These are phyloP conservation scores for Mortierella sp. DNA, from an alignment of 371 early-diverging fungal genomes.

Conservation along the genomic window DNA sequence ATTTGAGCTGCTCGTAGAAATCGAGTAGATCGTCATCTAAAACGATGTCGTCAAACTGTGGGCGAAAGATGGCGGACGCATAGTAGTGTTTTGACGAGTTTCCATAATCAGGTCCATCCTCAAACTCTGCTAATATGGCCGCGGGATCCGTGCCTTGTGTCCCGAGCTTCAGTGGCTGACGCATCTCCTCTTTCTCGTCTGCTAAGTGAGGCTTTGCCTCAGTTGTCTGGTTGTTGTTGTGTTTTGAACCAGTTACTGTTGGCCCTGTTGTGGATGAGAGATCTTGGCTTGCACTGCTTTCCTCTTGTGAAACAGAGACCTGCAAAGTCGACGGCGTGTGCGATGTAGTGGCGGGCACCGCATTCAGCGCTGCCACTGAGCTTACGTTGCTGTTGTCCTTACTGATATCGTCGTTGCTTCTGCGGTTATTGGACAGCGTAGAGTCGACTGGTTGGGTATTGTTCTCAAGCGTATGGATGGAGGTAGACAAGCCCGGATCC, in stretches of 20 bases:
- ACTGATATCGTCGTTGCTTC: too few relatives aligned
- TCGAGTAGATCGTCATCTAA: conserved; percentile 51
- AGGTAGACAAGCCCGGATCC: background rate
- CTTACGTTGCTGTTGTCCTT: too few relatives aligned
- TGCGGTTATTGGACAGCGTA: too few relatives aligned
- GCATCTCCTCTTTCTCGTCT: background rate
- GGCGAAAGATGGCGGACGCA: conserved; percentile 44
- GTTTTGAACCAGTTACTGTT: too few relatives aligned
- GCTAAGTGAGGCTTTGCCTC: background rate
- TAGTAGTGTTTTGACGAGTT: conserved; percentile 1
- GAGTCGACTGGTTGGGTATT: too few relatives aligned
- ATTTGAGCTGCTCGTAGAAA: conserved; percentile 50
- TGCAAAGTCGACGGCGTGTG: too few relatives aligned
- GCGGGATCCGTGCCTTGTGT: background rate
- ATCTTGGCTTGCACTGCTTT: too few relatives aligned
- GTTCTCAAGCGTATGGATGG: background rate
- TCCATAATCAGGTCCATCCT: conserved; percentile 14
- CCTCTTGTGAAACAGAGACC: too few relatives aligned
- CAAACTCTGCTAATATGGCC: background rate
- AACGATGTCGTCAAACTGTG: conserved; percentile 50
- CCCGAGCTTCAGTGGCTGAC: background rate
- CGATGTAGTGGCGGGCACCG: too few relatives aligned
- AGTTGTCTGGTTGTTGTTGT: background rate
- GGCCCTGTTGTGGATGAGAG: too few relatives aligned
- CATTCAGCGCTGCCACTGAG: too few relatives aligned